These are phyloP conservation scores for Mucuna pruriens DNA, from an alignment of 306 rosid species.

Conservation along the genomic window DNA sequence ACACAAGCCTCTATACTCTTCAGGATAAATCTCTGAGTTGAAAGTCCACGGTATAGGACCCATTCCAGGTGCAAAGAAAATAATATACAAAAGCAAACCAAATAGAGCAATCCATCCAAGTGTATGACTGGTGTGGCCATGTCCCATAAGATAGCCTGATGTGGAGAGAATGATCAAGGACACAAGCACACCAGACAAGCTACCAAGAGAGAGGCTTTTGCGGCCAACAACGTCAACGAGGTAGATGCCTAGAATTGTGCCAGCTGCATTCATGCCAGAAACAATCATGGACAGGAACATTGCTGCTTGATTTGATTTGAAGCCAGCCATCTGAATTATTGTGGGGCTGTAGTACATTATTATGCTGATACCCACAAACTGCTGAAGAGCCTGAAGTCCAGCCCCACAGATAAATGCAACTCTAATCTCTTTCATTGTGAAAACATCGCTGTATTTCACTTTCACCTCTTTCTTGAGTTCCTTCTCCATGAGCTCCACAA, in stretches of 20 bases:
- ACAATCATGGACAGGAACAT: conserved; percentile 72
- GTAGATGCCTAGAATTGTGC: conserved; percentile 64
- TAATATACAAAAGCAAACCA: conserved; percentile 66
- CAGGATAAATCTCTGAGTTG: conserved; percentile 86
- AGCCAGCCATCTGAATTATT: conserved; percentile 83
- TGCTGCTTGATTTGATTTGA: conserved; percentile 63
- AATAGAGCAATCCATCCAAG: conserved; percentile 65
- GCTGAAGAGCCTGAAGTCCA: conserved; percentile 89
- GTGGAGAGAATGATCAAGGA: conserved; percentile 54
- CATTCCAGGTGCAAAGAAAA: conserved; percentile 79
- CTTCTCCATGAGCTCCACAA: conserved; percentile 49
- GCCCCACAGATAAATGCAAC: conserved; percentile 74
- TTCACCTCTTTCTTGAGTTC: conserved; percentile 44
- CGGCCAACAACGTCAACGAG: conserved; percentile 66
- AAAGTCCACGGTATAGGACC: conserved; percentile 87
- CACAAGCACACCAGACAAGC: conserved; percentile 59
- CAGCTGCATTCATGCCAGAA: conserved; percentile 72
- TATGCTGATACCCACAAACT: conserved; percentile 78
- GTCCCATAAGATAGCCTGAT: conserved; percentile 48
- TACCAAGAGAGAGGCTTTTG: conserved; percentile 56
- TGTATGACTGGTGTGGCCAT: conserved; percentile 28
- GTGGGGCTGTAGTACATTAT: conserved; percentile 90
- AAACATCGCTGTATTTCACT: conserved; percentile 61
- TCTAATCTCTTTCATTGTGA: conserved; percentile 63
- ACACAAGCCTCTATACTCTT: conserved; percentile 73